Conservation (phyloP, 306 rosid species). For the Malus orientalis region DNA sequence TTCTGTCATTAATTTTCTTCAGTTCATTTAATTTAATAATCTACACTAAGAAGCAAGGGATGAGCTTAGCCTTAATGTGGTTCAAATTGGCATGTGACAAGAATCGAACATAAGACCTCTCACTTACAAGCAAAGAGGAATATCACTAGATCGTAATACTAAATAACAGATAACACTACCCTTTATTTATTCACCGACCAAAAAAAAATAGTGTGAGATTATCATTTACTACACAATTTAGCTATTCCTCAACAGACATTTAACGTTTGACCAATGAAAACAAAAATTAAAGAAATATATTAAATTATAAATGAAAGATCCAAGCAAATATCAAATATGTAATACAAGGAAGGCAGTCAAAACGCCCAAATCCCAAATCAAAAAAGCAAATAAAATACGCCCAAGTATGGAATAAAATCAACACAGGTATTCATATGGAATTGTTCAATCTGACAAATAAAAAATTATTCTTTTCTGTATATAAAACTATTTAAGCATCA, state of each 20-base stretch:
- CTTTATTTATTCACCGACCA: no score
- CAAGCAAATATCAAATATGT: neutral
- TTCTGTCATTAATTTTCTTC: no score
- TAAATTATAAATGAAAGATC: neutral
- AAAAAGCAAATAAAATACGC: neutral
- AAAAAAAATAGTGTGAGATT: neutral
- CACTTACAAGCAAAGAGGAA: no score
- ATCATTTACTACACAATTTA: neutral
- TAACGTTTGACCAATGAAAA: neutral
- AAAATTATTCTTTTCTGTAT: neutral
- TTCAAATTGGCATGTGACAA: no score
- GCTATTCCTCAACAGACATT: no score
- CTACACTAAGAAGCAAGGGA: no score
- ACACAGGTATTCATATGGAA: neutral
- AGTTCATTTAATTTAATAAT: no score
- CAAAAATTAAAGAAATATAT: neutral
- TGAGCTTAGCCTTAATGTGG: no score
- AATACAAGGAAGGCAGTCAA: conserved; percentile 10
- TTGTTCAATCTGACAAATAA: neutral
- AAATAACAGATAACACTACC: no score
- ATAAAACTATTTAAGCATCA: neutral
- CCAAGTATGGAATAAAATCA: neutral
- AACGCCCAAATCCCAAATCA: neutral
- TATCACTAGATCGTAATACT: no score
- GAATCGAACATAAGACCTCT: no score